Evolutionary conservation across 257 asterid genomes (phyloP), one percentile per base, ranked within the genome.

Genomic region (Solanum neorickii): DNA sequence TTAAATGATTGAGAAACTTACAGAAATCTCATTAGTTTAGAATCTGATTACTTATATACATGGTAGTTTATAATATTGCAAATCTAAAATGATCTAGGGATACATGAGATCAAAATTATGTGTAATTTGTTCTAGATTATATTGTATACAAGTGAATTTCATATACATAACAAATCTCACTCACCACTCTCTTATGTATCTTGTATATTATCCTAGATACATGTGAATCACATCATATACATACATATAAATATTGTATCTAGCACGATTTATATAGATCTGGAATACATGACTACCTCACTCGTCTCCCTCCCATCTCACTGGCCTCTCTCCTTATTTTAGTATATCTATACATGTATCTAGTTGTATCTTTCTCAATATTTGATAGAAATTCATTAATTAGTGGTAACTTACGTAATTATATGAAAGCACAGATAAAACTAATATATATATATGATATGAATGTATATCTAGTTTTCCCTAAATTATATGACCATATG

Each of bases 191-290:
- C 65, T 3, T 56, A 52, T 52, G n/a, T 56, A 56, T 52, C n/a
- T 18, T 4, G 23, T 52, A 16, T 16, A 52, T 52, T 52, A 52
- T 52, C 23, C 7, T 21, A 52, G 1, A 52, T 52, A 52, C 62
- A 52, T 6, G 62, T 0, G 23, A 16, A 52, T 52, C 0, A 16
- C 23, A 52, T 4, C 9, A 52, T 21, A 52, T 52, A 6, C 23
- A 52, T 52, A 16, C 23, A 16, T 49, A 16, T 52, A 16, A 0
- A 52, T 52, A 33, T 33, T 3, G 10, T 52, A 52, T 52, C 62
- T 52, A 16, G 4, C 0, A 23, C 0, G 1, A 52, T 52, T 18
- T 5, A 0, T 56, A 56, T 18, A n/a, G 1, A 56, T 56, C 0
- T 56, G n/a, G 0, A 5, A 18, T 56, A 56, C n/a, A 56, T 7